Conservation (phyloP, 1,284 basidiomycete genomes). For the Phylloporus sp. region DNA sequence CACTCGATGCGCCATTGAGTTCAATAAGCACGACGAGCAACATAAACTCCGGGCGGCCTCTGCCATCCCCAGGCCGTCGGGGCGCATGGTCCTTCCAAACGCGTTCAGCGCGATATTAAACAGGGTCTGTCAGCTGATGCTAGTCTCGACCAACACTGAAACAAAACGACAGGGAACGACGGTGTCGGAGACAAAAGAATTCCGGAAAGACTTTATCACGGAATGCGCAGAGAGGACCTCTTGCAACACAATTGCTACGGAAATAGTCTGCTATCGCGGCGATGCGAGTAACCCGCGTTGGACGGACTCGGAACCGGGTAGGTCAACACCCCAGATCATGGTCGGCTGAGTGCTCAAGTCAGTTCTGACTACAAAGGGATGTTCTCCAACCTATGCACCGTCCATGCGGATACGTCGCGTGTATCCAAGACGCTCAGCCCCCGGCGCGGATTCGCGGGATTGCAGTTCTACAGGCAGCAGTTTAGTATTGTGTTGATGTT, state of each 20-base stretch:
- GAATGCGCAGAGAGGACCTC: constrained; percentile 33
- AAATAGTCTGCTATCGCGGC: constrained; percentile 51
- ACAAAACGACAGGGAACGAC: constrained; percentile 35
- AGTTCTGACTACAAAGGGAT: constrained; percentile 38
- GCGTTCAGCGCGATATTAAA: constrained; percentile 39
- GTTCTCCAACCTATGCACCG: constrained; percentile 48
- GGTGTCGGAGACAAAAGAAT: constrained; percentile 44
- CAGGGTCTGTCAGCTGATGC: constrained; percentile 28
- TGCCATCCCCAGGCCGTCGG: constrained; percentile 34
- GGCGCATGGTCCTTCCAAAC: constrained; percentile 34
- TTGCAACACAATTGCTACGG: constrained; percentile 30
- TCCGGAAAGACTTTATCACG: constrained; percentile 43
- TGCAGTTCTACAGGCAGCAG: constrained; percentile 43
- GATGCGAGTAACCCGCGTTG: constrained; percentile 41
- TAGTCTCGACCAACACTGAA: constrained; percentile 2
- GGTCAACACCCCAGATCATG: not conserved
- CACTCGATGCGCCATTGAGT: constrained; percentile 31
- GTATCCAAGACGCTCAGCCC: constrained; percentile 37
- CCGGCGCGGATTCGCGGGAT: constrained; percentile 35
- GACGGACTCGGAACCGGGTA: constrained; percentile 50
- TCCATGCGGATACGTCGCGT: constrained; percentile 45
- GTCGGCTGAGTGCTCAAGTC: not conserved
- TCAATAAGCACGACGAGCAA: constrained; percentile 33
- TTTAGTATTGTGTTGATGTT: constrained; percentile 55
- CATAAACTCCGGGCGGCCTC: constrained; percentile 34